Evolutionary conservation across 371 early-diverging fungal species (phyloP), one percentile per base, ranked within the genome.

Genomic region (Mortierella sp.): DNA sequence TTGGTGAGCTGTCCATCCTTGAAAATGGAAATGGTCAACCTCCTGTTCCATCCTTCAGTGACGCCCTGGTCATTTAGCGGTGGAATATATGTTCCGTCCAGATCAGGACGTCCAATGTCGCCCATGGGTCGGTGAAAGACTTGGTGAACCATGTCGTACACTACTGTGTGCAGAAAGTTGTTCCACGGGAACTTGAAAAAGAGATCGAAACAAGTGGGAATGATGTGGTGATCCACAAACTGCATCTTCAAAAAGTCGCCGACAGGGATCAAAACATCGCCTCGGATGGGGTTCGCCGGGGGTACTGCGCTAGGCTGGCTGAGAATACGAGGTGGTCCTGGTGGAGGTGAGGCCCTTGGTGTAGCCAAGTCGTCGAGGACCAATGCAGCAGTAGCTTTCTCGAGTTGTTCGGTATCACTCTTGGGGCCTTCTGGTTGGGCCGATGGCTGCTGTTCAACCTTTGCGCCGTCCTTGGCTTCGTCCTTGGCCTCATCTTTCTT

Each of bases 81-180:
- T 16, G 61, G 67, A 24, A 67, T 56, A 56, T 61, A 67, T 2
- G 51, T 51, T 47, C 67, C 67, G 26, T 67, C 61, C 26, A 26
- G 30, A 16, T 61, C 67, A 8, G 67, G 61, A 6, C 61, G 67
- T n/a, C 61, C 67, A 53, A 86, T 89, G 23, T 85, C 76, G 52
- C 82, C 83, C 84, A 88, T 80, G 34, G 86, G 85, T 68, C 94
- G 87, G 76, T 96, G 95, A 70, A 96, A 92, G 19, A 96, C 90
- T 78, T 96, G 96, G 68, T 94, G 94, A 58, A 97, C 84, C 86
- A 95, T 93, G 76, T 97, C 97, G 71, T 94, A 97, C 14, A 97
- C 94, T 16, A 95, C 95, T 28, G 93, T 92, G 79, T 97, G 97
- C 64, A 97, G 68, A 76, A 97, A 93, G 84, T 97, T 96, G 81